Conservation (phyloP, 768 basidiomycete genomes). For the Mycena capillaripes region DNA sequence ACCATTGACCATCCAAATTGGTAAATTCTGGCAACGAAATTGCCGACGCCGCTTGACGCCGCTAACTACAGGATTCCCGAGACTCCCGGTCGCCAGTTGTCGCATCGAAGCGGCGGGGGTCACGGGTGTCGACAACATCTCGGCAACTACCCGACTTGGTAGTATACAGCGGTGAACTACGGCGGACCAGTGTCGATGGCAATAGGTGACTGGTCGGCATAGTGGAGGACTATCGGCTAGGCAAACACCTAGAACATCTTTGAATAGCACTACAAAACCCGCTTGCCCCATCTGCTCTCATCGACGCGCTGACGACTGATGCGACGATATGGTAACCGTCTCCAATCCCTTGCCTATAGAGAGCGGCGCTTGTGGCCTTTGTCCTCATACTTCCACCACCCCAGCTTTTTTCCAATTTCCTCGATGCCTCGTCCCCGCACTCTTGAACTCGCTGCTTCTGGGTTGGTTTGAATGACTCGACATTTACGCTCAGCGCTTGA, state of each 20-base stretch:
- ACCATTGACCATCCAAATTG: too few species aligned
- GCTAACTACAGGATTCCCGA: not conserved
- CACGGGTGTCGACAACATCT: not conserved
- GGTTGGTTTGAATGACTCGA: not conserved
- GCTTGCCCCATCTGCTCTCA: conserved; percentile 18
- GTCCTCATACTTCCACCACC: not conserved
- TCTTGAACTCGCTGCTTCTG: conserved; percentile 7
- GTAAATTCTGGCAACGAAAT: too few species aligned
- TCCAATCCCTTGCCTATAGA: conserved; percentile 22
- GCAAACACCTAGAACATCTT: conserved; percentile 11
- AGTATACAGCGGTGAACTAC: not conserved
- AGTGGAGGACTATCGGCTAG: conserved; percentile 16
- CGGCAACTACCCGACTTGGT: not conserved
- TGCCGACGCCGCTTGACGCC: too few species aligned
- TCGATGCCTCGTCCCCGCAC: conserved; percentile 11
- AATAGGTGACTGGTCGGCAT: conserved; percentile 5
- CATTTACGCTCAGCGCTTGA: not conserved
- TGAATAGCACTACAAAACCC: conserved; percentile 21
- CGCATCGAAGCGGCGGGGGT: too few species aligned
- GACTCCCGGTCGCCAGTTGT: not conserved
- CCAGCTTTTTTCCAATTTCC: not conserved
- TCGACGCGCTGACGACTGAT: conserved; percentile 29
- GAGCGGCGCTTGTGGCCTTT: not conserved
- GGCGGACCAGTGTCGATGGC: conserved; percentile 19
- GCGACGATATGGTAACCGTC: conserved; percentile 32